Conservation (phyloP, 1,284 basidiomycete genomes). For the Grifola frondosa region DNA sequence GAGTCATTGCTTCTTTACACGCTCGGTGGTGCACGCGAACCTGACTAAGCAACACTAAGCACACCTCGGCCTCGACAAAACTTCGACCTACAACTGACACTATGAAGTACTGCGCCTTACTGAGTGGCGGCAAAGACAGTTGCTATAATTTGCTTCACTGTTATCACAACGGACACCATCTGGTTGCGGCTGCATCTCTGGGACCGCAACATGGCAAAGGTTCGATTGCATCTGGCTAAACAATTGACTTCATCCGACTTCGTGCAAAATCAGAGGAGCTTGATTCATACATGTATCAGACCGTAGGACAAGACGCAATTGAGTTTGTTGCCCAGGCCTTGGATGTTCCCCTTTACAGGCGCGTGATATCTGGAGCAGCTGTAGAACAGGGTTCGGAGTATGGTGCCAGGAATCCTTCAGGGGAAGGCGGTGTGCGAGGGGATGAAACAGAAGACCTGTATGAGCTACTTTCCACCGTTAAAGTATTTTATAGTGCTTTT, state of each 20-base stretch:
- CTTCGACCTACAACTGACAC: conserved; percentile 2
- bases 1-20: conserved; percentile 11
- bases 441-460: conserved; percentile 98
- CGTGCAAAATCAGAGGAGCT: conserved; percentile 78
- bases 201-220: conserved; percentile 85
- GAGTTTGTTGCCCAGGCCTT: conserved; percentile 85
- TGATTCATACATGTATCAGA: conserved; percentile 99
- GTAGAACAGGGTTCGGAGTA: conserved; percentile 86
- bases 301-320: conserved; percentile 94
- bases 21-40: conserved; percentile 17
- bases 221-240: conserved; percentile 33
- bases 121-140: conserved; percentile 98
- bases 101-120: conserved; percentile 94
- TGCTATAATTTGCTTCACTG: conserved; percentile 97
- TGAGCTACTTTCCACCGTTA: conserved; percentile 73
- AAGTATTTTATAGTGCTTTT: conserved; percentile 48
- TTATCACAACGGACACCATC: conserved; percentile 81
- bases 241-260: conserved; percentile 16
- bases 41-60: conserved; percentile 17
- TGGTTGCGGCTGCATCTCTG: conserved; percentile 88
- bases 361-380: conserved; percentile 79
- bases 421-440: conserved; percentile 55
- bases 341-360: conserved; percentile 83
- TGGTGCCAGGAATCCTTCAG: conserved; percentile 56
- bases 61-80: no score